These are phyloP conservation scores for Carex kokanica DNA, from an alignment of 176 grass and related monocot genomes.

Conservation along the genomic window DNA sequence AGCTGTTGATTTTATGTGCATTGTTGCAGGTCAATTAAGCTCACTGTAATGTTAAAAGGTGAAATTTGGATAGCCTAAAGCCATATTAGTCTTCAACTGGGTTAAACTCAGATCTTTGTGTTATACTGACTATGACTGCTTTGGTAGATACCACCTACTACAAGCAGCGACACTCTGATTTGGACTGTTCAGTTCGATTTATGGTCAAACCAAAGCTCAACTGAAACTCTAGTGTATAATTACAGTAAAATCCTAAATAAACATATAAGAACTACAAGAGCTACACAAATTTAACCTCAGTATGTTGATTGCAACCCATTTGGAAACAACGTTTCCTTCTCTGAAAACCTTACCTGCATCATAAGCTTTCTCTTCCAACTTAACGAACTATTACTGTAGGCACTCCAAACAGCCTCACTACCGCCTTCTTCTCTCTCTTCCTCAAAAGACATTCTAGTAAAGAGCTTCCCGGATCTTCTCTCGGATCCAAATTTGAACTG, in stretches of 20 bases:
- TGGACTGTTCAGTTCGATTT: neutral
- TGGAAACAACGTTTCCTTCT: neutral
- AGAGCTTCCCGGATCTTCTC: conserved; percentile 53
- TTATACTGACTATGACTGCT: neutral
- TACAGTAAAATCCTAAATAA: neutral
- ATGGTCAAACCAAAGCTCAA: neutral
- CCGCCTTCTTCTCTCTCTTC: conserved; percentile 34
- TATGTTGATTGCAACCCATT: neutral
- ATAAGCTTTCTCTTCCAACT: conserved; percentile 65
- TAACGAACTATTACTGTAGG: conserved; percentile 37
- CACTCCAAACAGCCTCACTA: conserved; percentile 7
- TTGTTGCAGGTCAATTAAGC: neutral
- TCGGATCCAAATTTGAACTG: neutral
- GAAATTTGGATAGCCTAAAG: neutral
- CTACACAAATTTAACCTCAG: neutral
- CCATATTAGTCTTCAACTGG: neutral
- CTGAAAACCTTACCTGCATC: conserved; percentile 38
- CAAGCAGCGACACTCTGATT: neutral
- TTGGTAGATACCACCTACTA: neutral
- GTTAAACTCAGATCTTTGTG: neutral
- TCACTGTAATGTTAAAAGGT: neutral
- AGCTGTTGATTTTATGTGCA: neutral
- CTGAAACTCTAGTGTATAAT: neutral
- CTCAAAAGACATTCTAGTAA: conserved; percentile 86
- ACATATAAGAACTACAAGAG: neutral